These are phyloP conservation scores for Syzygium oleosum DNA, from an alignment of 345 rosid genomes.

Conservation along the genomic window DNA sequence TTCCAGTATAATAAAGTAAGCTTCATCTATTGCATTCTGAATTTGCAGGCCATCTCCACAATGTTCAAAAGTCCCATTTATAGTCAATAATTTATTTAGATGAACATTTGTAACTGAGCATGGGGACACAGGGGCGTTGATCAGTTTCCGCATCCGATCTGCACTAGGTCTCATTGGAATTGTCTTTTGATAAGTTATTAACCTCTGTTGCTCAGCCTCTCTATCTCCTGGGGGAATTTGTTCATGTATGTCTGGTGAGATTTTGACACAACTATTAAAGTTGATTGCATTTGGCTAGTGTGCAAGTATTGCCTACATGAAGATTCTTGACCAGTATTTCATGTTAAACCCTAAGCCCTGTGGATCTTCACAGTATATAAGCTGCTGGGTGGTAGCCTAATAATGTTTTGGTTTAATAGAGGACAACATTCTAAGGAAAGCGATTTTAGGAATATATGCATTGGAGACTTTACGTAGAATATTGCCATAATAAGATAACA, in stretches of 20 bases:
- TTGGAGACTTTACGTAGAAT: not conserved
- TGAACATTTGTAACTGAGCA: not conserved
- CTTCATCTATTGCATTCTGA: not conserved
- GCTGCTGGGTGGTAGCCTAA: not conserved
- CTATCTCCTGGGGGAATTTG: not conserved
- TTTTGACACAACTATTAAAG: not conserved
- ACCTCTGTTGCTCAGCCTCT: not conserved
- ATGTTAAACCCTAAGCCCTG: not conserved
- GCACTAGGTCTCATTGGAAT: not conserved
- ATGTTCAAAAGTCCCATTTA: not conserved
- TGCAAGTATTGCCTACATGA: not conserved
- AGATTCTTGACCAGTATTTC: not conserved
- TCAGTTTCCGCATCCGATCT: not conserved
- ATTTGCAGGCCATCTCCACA: not conserved
- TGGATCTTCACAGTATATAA: not conserved
- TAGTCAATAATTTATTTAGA: not conserved
- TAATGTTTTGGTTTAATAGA: not conserved
- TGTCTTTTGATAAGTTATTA: not conserved
- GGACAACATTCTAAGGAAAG: not conserved
- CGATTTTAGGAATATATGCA: not conserved
- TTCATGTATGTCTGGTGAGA: not conserved
- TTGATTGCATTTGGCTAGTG: not conserved
- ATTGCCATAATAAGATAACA: not conserved
- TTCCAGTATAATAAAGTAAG: conserved; percentile 69
- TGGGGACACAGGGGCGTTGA: not conserved